Base-by-base conservation (phyloP, 768 basidiomycete genomes). In the Boletus tomentosulus region DNA sequence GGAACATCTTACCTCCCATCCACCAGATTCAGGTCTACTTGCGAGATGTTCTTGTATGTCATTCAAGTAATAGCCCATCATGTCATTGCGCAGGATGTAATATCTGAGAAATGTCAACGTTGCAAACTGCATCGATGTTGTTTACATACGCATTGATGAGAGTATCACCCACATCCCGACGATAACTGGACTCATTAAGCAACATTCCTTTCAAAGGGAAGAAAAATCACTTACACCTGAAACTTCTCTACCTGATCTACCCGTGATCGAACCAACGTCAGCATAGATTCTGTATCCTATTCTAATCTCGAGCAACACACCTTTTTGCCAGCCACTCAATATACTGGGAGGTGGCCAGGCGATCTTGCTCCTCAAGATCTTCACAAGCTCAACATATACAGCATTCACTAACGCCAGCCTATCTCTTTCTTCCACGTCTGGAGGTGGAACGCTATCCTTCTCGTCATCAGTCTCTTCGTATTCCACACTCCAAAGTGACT, bases 121-220 rank as follows among this genome's bases (percentile, higher is more conserved):
- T 37, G 43, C 31, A 53, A 41, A 37, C 31, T 2, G 24, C 9
- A 13, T 10, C 33, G 11, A 46, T 31, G 46, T 6, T 39, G 3
- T 16, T 19, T 19, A 75, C 86, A 50, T 71, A 92, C 88, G 90
- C 89, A 60, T 93, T 94, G 55, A 93, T 86, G 13, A 94, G 76
- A 1, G 89, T 90, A 70, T 94, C 92, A 0, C 91, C 92, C 25
- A 92, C 83, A 54, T 93, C 91, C 57, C 90, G 74, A 59, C 92
- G 83, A 71, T 91, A 93, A 30, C 89, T 91, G 57, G 10, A 56
- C 52, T 44, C 52, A 12, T 19, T 62, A 24, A 60, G 46, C 39
- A 46, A 8, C 27, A 15, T 37, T 25, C 48, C 7, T 9, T 22
- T 22, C 9, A 37, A 37, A 43, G 19, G 22, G 3, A 28, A 24